Evolutionary conservation across 768 basidiomycete species (phyloP), one percentile per base, ranked within the genome.

Genomic region (Podaxis sp.): DNA sequence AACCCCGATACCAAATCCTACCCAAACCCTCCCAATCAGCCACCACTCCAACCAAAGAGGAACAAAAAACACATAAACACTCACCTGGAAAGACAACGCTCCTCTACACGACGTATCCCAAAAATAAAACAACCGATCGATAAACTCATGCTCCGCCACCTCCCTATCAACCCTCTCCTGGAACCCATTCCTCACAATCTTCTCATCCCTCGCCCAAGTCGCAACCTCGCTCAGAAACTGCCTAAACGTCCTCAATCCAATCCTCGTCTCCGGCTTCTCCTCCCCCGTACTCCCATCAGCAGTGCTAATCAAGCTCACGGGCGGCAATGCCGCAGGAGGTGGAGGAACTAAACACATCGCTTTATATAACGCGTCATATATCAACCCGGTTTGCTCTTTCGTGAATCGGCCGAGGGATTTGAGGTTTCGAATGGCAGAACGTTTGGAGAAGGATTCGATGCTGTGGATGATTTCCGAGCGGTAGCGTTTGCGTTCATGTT

Each of bases 131-230:
- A 99, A 74, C 24, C 95, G 81, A 70, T 98, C 94, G 59, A 99
- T 92, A 63, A 99, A 82, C 69, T 97, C 96, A 69, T 99, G 97
- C 65, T 99, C 97, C 38, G 94, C 95, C n/a, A 96, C 82, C 69
- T 88, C 85, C 54, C 92, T 84, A 70, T 97, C 94, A 24, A 94
- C 79, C 55, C 97, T 87, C 85, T 92, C 88, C 92, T 93, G 69
- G 72, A 98, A 95, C 2, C 93, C 96, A 76, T 97, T 99, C 68
- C 83, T 84, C 24, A 96, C 93, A 55, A 98, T 84, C 75, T 88
- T 90, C 75, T 99, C 97, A 69, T 96, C 89, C 67, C 97, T 78
- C 0, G 96, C 96, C 97, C 97, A 99, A 0, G 95, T 95, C 28
- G 89, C 91, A 52, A 99, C 83, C 74, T 97, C 95, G 67, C 91